Evolutionary conservation across 805 yeast genomes (phyloP), one percentile per base, ranked within the genome.

Genomic region (Saccharomyces mikatae): DNA sequence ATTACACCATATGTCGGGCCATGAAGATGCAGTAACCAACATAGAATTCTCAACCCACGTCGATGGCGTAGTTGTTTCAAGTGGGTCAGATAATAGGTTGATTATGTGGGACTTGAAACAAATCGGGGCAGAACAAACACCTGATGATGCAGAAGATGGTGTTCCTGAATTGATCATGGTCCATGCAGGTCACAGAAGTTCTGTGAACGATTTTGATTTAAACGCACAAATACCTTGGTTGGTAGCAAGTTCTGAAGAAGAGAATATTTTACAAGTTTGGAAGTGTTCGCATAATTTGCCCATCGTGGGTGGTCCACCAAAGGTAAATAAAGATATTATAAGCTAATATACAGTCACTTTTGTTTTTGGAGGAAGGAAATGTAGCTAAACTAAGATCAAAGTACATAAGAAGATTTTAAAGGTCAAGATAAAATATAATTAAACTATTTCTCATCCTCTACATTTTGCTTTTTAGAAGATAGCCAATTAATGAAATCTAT

Each of bases 121-220:
- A 60, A 84, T 89, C 41, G 97, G 97, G 3, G 87, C 83, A 58
- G 96, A 89, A 64, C 96, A 88, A 68, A 78, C 77, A 13, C 90
- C 83, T 60, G 96, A 89, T 60, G 96, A 89, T 65, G 87, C 89
- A 30, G 96, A 87, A 59, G 97, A 89, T 63, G 97, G 96, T 44
- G 86, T 86, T 28, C 92, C 96, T 4, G 97, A 89, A 68, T 71
- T 89, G 36, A 74, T 89, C 62, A 86, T 89, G 90, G 86, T 89
- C 84, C 96, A 89, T 66, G 96, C 95, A 41, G 96, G 96, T 22
- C 96, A 89, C 65, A 84, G 90, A 21, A 85, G 89, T 17, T 76
- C 85, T 5, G 84, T 87, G 17, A 82, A 84, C 47, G 96, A 87
- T 66, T 75, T 87, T 60, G 78, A 83, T 32, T 83, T 88, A 76